Evolutionary conservation across 1,284 basidiomycete species (phyloP).

Genomic region (Trichosporon ovoides): DNA sequence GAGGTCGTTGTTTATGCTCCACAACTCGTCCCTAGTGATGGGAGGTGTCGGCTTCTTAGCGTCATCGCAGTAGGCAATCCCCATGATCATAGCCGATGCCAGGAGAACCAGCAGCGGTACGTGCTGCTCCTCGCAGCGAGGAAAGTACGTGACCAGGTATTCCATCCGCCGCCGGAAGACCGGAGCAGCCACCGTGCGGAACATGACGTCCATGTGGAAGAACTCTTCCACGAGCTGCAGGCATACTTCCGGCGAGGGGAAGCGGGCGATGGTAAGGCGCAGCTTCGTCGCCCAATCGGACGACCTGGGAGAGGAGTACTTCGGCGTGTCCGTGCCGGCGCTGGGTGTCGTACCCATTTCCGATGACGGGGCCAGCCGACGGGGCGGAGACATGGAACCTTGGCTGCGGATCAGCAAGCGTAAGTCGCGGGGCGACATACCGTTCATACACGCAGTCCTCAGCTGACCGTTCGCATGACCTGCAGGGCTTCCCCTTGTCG

Average conservation of each 20-base stretch:
- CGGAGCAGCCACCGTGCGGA: not conserved
- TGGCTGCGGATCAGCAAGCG: not conserved
- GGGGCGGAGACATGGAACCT: not conserved
- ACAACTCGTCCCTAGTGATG: not conserved
- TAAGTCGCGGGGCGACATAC: not conserved
- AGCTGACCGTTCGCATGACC: constrained; percentile 1
- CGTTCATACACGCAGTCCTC: not conserved
- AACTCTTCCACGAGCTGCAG: constrained; percentile 2
- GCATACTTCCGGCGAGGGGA: not conserved
- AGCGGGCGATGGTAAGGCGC: not conserved
- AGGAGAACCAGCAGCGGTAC: not conserved
- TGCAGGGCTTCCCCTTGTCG: constrained; percentile 10
- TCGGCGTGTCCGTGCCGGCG: not conserved
- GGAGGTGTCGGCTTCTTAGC: not conserved
- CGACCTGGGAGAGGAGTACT: not conserved
- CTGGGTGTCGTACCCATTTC: not conserved
- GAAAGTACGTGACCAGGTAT: not conserved
- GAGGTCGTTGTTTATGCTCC: not conserved
- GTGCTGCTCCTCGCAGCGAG: not conserved
- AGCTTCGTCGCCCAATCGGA: not conserved
- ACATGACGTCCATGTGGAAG: constrained; percentile 8
- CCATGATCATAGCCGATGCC: not conserved
- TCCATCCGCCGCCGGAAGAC: not conserved
- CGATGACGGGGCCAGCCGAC: not conserved
- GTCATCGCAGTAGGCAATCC: not conserved